phyloP scores from a whole-genome alignment of 495 filamentous ascomycete genomes.

The Penicillium ochrochloron region DNA sequence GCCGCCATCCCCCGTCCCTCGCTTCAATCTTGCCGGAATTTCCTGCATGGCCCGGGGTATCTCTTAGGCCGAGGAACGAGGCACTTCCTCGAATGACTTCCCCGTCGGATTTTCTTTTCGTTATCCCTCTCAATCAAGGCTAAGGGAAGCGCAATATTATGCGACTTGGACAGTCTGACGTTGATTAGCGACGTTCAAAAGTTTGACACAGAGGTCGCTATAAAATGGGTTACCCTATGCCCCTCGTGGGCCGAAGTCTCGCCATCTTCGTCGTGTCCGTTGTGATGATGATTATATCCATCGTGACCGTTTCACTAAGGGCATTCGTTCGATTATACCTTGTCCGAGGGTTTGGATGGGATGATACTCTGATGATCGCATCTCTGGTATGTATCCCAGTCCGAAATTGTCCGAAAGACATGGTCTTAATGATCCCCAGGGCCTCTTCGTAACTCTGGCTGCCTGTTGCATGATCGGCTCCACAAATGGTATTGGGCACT shows the following conservation, averaged over 20 bases:
- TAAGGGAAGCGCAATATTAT: not conserved
- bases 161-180: not conserved
- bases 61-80: not conserved
- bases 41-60: not conserved
- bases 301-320: conserved; percentile 27
- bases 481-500: conserved; percentile 23
- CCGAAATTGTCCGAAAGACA: not conserved
- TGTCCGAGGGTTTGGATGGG: conserved; percentile 35
- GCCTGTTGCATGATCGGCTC: conserved; percentile 25
- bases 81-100: not conserved
- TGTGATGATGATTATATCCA: conserved; percentile 24
- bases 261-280: conserved; percentile 27
- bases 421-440: conserved; percentile 7
- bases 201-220: not conserved
- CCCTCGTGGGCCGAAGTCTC: conserved; percentile 8
- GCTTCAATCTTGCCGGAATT: not conserved
- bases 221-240: conserved; percentile 2
- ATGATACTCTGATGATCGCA: conserved; percentile 34
- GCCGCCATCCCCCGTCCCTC: not conserved
- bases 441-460: conserved; percentile 16
- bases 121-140: not conserved
- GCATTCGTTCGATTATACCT: conserved; percentile 33
- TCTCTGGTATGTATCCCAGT: conserved; percentile 23
- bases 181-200: not conserved
- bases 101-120: not conserved